Base-by-base conservation (phyloP, 2,329 filamentous ascomycete species). In the Colletotrichum sp. region DNA sequence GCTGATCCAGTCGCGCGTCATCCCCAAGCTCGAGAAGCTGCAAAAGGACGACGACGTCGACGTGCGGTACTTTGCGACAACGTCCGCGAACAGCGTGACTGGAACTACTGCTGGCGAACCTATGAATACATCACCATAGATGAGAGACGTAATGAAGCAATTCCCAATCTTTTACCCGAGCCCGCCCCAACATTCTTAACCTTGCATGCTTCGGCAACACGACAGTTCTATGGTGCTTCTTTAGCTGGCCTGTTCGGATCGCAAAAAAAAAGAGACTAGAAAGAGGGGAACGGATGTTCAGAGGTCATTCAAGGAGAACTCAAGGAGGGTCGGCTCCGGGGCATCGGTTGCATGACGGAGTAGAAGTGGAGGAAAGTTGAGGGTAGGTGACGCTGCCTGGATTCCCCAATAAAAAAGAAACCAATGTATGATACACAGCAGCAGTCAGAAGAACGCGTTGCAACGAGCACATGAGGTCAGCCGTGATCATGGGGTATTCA, bases 11-110 rank as follows among this genome's bases (percentile, higher is more conserved):
- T 92, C 95, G 85, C 93, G 95, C 82, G 93, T 99, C 83, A 87
- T 98, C 82, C 96, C 96, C 30, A 96, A 95, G 83, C 88, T 99
- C 80, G 94, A 96, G 88, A 98, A 98, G 89, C 90, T 99, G 82
- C 96, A 98, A 89, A 94, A 96, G 87, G 97, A 99, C 84, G 95
- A 98, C 79, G 97, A 99, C 87, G 96, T 99, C 80, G 97, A 99
- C 87, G 97, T 99, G 82, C 93, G 97, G 85, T 99, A 96, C 89
- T 99, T 98, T 87, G 97, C 97, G 78, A 98, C 96, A 77, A 98
- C 95, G 78, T 96, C 97, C 65, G 93, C 94, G 77, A 92, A 91
- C 84, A 87, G 86, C 67, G 89, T 90, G 73, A 86, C 87, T 65
- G 89, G 88, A 60, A 79, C 83, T 70, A 82, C 84, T 71, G 86